Conservation (phyloP, 148 eudicot genomes). For the Amaranthus cruentus region DNA sequence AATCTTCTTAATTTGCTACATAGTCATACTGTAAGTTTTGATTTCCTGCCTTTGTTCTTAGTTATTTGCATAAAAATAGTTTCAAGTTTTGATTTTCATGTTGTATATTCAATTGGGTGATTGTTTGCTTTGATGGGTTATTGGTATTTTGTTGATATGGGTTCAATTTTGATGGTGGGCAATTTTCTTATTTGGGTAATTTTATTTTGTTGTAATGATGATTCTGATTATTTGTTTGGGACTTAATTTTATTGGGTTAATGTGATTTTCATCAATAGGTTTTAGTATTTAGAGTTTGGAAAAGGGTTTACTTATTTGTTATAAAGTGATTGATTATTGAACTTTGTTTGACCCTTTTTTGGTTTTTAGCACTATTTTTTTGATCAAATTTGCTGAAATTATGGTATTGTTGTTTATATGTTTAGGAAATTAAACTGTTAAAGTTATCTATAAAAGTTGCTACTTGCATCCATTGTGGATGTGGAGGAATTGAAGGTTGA, state of each 20-base stretch:
- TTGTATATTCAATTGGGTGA: neutral
- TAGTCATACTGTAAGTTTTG: conserved; percentile 22
- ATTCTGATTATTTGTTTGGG: neutral
- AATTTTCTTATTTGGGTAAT: neutral
- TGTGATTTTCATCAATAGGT: neutral
- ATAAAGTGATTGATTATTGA: neutral
- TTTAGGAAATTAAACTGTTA: conserved; percentile 14
- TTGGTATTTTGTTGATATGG: neutral
- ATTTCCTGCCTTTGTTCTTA: neutral
- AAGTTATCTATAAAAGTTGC: neutral
- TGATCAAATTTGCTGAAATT: conserved; percentile 12
- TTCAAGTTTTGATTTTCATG: conserved; percentile 2
- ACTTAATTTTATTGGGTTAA: neutral
- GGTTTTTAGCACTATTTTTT: neutral
- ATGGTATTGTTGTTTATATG: neutral
- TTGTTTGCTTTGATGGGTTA: neutral
- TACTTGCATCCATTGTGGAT: conserved; percentile 41
- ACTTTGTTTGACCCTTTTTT: neutral
- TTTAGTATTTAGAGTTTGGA: neutral
- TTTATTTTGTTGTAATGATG: neutral
- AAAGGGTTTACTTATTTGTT: neutral
- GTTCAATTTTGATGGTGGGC: conserved; percentile 2
- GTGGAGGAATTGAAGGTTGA: conserved; percentile 44
- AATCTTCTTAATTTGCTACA: conserved; percentile 5
- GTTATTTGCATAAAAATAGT: neutral